Percentiles rank a stretch among this genome's conserved stretches.
Conservation (phyloP, 352 stramenopile genomes). For the Phytophthora sansomeana region DNA sequence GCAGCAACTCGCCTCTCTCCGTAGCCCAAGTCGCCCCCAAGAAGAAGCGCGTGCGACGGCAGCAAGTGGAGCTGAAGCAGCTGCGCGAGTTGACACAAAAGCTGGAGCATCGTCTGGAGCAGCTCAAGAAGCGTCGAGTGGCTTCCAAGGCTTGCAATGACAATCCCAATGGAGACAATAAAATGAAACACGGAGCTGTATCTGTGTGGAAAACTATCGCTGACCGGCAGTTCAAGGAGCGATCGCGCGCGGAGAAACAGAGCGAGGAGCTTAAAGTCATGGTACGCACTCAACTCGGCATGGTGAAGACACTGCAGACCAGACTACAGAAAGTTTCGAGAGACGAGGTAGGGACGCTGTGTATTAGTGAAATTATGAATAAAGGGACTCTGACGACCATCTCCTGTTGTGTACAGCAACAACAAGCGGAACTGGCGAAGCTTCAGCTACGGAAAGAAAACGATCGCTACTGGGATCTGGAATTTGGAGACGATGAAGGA, state of each 20-base stretch:
- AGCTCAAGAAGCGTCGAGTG: constrained; percentile 34
- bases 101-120: constrained; percentile 36
- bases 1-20: constrained; percentile 16
- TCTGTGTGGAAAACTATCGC: constrained; percentile 38
- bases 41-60: constrained; percentile 44
- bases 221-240: constrained; percentile 39
- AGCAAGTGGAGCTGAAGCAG: constrained; percentile 46
- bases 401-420: constrained; percentile 22
- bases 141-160: background rate
- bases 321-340: constrained; percentile 18
- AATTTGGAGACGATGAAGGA: constrained; percentile 25
- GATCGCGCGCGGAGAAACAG: constrained; percentile 31
- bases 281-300: constrained; percentile 22
- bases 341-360: constrained; percentile 14
- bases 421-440: constrained; percentile 20
- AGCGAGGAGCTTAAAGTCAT: constrained; percentile 45
- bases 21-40: constrained; percentile 2
- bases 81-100: constrained; percentile 43
- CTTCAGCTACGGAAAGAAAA: constrained; percentile 20
- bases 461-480: constrained; percentile 23
- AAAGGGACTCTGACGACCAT: background rate
- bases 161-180: background rate
- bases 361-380: background rate
- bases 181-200: background rate
- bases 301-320: constrained; percentile 6